These are phyloP conservation scores for Cucurbita maxima DNA, from an alignment of 306 rosid genomes.

Conservation along the genomic window DNA sequence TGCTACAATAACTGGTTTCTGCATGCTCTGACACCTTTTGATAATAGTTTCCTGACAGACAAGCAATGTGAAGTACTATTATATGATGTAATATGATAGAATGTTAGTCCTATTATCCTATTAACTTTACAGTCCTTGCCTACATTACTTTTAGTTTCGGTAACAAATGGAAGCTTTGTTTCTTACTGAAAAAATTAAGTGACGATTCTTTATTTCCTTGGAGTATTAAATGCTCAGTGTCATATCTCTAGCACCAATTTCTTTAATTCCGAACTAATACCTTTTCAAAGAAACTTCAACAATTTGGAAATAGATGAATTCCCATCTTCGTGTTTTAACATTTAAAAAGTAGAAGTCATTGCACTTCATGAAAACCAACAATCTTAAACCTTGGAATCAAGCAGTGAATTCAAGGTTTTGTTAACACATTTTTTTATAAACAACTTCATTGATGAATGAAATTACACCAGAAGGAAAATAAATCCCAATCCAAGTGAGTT, in stretches of 20 bases:
- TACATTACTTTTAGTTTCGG: neutral
- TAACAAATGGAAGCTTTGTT: neutral
- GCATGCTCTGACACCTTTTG: slow-evolving; percentile 61
- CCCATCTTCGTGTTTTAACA: neutral
- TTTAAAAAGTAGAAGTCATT: neutral
- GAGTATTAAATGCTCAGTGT: neutral
- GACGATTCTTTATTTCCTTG: neutral
- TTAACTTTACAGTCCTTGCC: neutral
- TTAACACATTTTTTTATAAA: no score
- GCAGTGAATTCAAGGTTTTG: no score
- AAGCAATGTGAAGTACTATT: neutral
- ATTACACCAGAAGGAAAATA: no score
- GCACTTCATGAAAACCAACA: neutral
- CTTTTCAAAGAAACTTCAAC: neutral
- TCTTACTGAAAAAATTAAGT: neutral
- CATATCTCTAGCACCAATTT: neutral
- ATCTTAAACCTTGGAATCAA: neutral
- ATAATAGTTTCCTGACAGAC: slow-evolving; percentile 69
- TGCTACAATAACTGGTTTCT: slow-evolving; percentile 93
- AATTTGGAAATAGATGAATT: neutral
- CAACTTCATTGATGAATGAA: no score
- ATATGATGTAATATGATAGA: neutral
- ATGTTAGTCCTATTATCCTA: neutral
- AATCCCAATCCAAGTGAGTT: no score
- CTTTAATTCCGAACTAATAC: neutral